Evolutionary conservation across 1,284 basidiomycete species (phyloP).

Genomic region (Malassezia obtusa): DNA sequence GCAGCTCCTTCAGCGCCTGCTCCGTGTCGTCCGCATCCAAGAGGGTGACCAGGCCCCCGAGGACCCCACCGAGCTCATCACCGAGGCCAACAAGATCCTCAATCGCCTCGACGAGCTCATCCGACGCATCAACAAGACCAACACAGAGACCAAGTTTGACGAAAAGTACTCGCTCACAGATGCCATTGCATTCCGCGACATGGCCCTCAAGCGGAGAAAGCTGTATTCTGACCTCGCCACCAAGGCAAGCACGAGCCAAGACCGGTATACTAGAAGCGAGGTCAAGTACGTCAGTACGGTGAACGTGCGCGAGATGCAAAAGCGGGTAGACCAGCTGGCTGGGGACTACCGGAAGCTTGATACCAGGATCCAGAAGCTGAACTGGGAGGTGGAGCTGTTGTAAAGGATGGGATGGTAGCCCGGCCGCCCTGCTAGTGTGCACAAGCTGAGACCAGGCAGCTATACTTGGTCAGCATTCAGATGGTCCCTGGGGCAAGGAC

Average conservation of each 20-base stretch:
- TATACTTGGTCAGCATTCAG: not conserved
- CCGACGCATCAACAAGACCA: slow-evolving; percentile 2
- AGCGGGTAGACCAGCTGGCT: not conserved
- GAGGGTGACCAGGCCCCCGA: not conserved
- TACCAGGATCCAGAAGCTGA: not conserved
- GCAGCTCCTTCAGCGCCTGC: not conserved
- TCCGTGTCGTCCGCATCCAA: not conserved
- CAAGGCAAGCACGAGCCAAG: not conserved
- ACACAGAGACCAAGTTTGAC: not conserved
- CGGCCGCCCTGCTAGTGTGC: not conserved
- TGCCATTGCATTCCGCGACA: slow-evolving; percentile 2
- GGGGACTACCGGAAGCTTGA: not conserved
- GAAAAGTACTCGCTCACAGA: slow-evolving; percentile 1
- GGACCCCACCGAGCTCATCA: not conserved
- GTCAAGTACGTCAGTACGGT: not conserved
- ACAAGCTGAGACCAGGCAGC: not conserved
- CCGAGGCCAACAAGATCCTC: not conserved
- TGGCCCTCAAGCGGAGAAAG: slow-evolving; percentile 1
- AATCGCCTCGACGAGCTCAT: not conserved
- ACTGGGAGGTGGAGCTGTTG: not conserved
- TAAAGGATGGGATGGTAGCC: not conserved
- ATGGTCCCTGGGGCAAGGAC: not conserved
- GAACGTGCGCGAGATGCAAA: not conserved
- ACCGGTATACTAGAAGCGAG: not conserved
- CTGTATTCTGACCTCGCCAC: slow-evolving; percentile 3